Percentiles rank a stretch among this genome's conserved stretches.
Conservation (phyloP, 75 land plant species). For the Sequoia sempervirens region DNA sequence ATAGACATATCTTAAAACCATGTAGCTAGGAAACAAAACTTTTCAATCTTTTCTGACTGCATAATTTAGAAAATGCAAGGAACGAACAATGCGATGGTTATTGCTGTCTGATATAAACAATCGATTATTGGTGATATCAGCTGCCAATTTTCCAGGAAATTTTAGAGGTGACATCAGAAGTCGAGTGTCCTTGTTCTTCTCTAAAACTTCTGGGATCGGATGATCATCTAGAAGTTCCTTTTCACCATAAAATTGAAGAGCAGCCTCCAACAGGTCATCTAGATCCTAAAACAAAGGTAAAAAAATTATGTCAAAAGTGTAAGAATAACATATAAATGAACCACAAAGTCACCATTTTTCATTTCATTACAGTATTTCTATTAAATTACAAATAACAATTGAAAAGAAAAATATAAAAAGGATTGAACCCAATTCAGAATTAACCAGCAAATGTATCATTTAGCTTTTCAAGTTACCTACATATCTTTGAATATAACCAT, state of each 20-base stretch:
- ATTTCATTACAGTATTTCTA: not conserved
- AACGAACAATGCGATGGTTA: conserved; percentile 85
- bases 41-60: not conserved
- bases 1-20: not conserved
- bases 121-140: conserved; percentile 73
- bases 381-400: not conserved
- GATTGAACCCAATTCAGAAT: not conserved
- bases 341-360: not conserved
- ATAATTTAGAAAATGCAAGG: conserved; percentile 6
- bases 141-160: conserved; percentile 92
- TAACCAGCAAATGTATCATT: not conserved
- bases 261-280: conserved; percentile 85
- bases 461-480: not conserved
- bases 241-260: conserved; percentile 79
- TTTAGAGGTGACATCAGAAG: conserved; percentile 76
- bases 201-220: conserved; percentile 61
- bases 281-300: conserved; percentile 57
- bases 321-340: not conserved
- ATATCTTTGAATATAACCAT: not conserved
- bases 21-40: conserved; percentile 8
- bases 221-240: conserved; percentile 58
- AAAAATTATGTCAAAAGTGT: not conserved
- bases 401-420: not conserved
- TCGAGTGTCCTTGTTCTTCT: conserved; percentile 77
- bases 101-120: conserved; percentile 98